These are phyloP conservation scores for Trichoderma pleuroti DNA, from an alignment of 2,329 filamentous ascomycete genomes.

Conservation along the genomic window DNA sequence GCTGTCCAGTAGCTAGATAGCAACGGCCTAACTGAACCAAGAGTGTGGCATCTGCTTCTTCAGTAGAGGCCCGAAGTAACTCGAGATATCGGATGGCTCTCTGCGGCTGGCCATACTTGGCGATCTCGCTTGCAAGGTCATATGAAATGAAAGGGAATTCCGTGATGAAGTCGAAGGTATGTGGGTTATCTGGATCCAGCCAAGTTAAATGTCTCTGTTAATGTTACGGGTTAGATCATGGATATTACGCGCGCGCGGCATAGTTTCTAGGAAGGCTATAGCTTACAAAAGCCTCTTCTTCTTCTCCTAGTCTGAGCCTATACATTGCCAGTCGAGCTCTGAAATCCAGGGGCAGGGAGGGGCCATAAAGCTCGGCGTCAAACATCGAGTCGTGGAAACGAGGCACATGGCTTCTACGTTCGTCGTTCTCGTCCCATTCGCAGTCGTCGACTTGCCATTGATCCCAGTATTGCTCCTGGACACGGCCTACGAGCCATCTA, in stretches of 20 bases:
- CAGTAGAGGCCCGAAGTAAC: conserved; percentile 47
- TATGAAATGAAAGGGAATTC: conserved; percentile 78
- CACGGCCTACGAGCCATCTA: conserved; percentile 78
- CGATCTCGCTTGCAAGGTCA: conserved; percentile 54
- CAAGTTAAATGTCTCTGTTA: conserved; percentile 62
- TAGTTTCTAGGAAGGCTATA: not conserved
- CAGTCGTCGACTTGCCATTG: conserved; percentile 68
- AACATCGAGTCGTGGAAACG: conserved; percentile 57
- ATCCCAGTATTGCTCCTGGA: conserved; percentile 75
- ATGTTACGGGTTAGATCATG: not conserved
- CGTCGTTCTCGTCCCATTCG: conserved; percentile 79
- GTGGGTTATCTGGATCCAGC: conserved; percentile 61
- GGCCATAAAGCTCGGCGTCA: conserved; percentile 61
- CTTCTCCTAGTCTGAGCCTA: conserved; percentile 66
- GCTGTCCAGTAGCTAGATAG: conserved; percentile 61
- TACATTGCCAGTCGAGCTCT: conserved; percentile 80
- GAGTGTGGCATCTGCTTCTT: conserved; percentile 49
- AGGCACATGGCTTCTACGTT: conserved; percentile 60
- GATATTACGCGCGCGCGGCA: not conserved
- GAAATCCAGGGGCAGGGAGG: conserved; percentile 73
- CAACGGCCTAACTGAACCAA: conserved; percentile 62
- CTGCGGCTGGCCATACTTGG: conserved; percentile 27
- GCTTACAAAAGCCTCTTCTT: conserved; percentile 71
- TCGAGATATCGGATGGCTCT: conserved; percentile 55
- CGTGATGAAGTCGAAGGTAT: conserved; percentile 46